Percentiles rank a stretch among this genome's conserved stretches.
Conservation (phyloP, 192 early-diverging fungal species). For the Coemansia sp. region DNA sequence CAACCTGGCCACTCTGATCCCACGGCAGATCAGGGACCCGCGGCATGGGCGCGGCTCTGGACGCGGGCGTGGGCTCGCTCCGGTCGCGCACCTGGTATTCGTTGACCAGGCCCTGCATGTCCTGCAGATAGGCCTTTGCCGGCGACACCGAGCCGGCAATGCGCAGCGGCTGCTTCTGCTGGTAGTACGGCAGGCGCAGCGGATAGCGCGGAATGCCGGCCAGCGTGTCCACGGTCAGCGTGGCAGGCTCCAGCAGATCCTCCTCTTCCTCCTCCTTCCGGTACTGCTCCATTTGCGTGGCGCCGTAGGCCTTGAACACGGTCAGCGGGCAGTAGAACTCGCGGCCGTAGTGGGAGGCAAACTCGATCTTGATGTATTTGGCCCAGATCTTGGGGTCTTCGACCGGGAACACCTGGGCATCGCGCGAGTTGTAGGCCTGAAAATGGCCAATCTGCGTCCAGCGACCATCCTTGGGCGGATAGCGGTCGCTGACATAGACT, state of each 20-base stretch:
- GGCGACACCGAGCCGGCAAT: constrained; percentile 25
- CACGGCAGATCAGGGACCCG: constrained; percentile 39
- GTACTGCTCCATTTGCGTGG: constrained; percentile 88
- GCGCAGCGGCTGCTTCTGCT: constrained; percentile 18
- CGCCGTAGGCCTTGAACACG: constrained; percentile 81
- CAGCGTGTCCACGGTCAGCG: constrained; percentile 31
- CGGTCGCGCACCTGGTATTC: constrained; percentile 23
- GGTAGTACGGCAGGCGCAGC: constrained; percentile 25
- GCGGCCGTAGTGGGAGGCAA: constrained; percentile 79
- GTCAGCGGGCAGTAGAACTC: constrained; percentile 95
- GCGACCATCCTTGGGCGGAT: constrained; percentile 66
- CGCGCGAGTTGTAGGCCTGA: constrained; percentile 79
- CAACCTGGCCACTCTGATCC: constrained; percentile 11
- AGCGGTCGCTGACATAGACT: constrained; percentile 70
- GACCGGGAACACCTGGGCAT: constrained; percentile 84
- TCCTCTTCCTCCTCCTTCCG: constrained; percentile 57
- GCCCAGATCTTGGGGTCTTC: constrained; percentile 70
- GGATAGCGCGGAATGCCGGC: constrained; percentile 23
- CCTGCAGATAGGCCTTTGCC: constrained; percentile 36
- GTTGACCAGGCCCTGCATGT: constrained; percentile 41
- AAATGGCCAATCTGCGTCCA: constrained; percentile 85
- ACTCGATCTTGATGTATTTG: constrained; percentile 84
- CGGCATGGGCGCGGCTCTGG: constrained; percentile 22
- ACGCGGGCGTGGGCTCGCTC: constrained; percentile 6
- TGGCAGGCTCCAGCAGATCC: constrained; percentile 34